phyloP scores from a whole-genome alignment of 2,329 filamentous ascomycete species.

The Camptophora hylomeconis region DNA sequence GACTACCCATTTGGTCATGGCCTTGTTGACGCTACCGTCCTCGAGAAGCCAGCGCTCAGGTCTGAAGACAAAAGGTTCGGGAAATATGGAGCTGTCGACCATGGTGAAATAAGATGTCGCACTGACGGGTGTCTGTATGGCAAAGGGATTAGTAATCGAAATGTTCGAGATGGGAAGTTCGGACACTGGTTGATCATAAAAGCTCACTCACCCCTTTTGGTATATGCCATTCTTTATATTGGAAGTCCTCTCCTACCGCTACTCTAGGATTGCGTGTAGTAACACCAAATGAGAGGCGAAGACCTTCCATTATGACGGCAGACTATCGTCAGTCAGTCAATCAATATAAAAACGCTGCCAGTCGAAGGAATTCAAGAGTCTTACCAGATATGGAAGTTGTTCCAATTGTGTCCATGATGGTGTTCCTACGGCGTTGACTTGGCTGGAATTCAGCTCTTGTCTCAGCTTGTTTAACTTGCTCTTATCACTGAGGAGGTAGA shows the following conservation, averaged over 20 bases:
- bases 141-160: neutral
- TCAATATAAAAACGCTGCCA: no score
- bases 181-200: neutral
- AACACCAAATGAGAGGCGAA: slow-evolving; percentile 18
- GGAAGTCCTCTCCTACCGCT: slow-evolving; percentile 15
- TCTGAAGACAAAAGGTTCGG: slow-evolving; percentile 6
- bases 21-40: no score
- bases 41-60: slow-evolving; percentile 12
- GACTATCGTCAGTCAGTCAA: slow-evolving; percentile 8
- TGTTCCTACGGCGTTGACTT: slow-evolving; percentile 2
- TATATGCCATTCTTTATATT: slow-evolving; percentile 21
- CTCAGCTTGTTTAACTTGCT: slow-evolving; percentile 5
- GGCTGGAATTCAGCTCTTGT: slow-evolving; percentile 5
- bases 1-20: slow-evolving; percentile 3
- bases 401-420: slow-evolving; percentile 16
- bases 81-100: slow-evolving; percentile 12
- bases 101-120: slow-evolving; percentile 13
- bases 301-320: slow-evolving; percentile 20
- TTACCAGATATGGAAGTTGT: slow-evolving; percentile 18
- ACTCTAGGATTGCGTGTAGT: slow-evolving; percentile 12
- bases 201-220: slow-evolving; percentile 15
- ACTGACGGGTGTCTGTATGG: slow-evolving; percentile 9
- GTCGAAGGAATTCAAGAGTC: neutral
- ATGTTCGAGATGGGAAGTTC: neutral
- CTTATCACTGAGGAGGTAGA: slow-evolving; percentile 17